phyloP scores from a whole-genome alignment of 306 rosid species.

The Cucumis cinereus region DNA sequence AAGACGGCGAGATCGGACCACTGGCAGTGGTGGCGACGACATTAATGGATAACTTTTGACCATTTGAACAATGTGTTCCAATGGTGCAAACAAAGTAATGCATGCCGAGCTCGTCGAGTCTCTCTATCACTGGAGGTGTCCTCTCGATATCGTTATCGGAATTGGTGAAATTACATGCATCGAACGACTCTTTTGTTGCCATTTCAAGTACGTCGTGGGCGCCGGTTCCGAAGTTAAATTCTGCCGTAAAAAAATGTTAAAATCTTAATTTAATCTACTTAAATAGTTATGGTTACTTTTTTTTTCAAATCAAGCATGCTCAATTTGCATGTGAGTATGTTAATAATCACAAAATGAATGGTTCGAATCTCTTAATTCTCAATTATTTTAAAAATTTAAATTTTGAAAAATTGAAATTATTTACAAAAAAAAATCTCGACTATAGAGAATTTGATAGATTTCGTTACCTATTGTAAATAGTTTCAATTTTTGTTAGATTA shows the following conservation, averaged over 20 bases:
- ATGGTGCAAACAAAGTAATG: conserved; percentile 11
- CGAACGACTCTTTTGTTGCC: neutral
- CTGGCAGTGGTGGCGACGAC: neutral
- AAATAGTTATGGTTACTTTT: too few species aligned
- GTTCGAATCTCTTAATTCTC: too few species aligned
- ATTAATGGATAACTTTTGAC: conserved; percentile 17
- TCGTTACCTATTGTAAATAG: too few species aligned
- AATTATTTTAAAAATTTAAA: too few species aligned
- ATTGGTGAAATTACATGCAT: neutral
- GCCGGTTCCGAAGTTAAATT: neutral
- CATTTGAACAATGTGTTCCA: conserved; percentile 10
- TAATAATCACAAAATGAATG: too few species aligned
- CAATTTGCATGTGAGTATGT: too few species aligned
- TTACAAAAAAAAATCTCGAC: too few species aligned
- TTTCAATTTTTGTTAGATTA: too few species aligned
- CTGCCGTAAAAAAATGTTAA: neutral
- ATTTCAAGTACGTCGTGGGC: neutral
- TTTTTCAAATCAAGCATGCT: too few species aligned
- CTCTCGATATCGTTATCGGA: neutral
- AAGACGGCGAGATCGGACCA: neutral
- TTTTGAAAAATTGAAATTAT: too few species aligned
- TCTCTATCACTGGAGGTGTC: conserved; percentile 1
- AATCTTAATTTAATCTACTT: too few species aligned
- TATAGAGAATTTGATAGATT: too few species aligned
- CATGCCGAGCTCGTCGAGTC: neutral